Base-by-base conservation (phyloP, 2,329 filamentous ascomycete species). In the Orbilia javanica region DNA sequence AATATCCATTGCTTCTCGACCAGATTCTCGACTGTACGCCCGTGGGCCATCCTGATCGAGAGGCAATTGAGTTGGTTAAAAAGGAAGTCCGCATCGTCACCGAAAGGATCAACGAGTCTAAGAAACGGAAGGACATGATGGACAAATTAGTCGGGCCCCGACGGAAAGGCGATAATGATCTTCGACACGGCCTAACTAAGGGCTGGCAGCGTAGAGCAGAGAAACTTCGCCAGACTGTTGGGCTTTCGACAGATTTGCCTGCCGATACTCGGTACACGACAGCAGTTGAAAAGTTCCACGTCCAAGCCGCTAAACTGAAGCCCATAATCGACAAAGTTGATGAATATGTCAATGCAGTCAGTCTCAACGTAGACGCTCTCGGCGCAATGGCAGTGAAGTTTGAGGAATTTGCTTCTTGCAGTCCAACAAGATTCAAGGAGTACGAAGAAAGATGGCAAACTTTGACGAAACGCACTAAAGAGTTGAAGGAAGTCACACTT, bases 321-420 rank as follows among this genome's bases (percentile, higher is more conserved):
- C 92, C 99, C 44, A 93, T 97, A 48, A 90, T 96, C 82, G 90
- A 94, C 74, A 96, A 98, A 83, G 92, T 97, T n/a, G 93, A 97
- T 82, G 93, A 91, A 81, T 98, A 98, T 84, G 91, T 93, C 3
- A 89, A 91, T n/a, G 91, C 94, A 71, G 90, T 93, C 2, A 89
- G 92, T 7, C 89, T 88, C n/a, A 93, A 93, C 79, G 91, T 97
- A 62, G 89, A 92, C 74, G 91, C 93, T 80, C 94, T 97, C 81
- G 88, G 94, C 60, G 90, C 93, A 77, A 92, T 95, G 80, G 88
- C 95, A 31, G 89, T 90, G 1, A 93, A 92, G 0, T 92, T 97
- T 83, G 93, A 97, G 83, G 88, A 92, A 0, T 91, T 94, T 80
- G 92, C 96, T 85, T 90, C 90, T 71, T 86, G 89, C 20, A 85